A percentile compares a stretch with the other conserved stretches of the same genome.
Evolutionary conservation across 345 rosid species (phyloP).

Genomic region (Cardamine chenopodiifolia): DNA sequence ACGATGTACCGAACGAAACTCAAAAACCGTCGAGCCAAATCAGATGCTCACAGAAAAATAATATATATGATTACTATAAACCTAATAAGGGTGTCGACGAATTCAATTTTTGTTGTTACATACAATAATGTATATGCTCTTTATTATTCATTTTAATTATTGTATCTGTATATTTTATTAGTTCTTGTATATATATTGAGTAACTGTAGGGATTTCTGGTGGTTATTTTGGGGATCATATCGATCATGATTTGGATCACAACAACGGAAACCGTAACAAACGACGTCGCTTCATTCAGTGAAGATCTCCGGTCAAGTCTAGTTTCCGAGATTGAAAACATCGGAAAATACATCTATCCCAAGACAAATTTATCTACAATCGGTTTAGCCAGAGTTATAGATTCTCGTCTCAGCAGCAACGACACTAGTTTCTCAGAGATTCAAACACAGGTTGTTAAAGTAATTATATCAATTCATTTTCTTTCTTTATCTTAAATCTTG

Average conservation of each 20-base stretch:
- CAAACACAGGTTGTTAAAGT: constrained; percentile 31
- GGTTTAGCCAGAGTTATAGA: constrained; percentile 36
- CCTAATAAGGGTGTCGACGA: not conserved
- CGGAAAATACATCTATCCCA: not conserved
- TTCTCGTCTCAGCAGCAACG: constrained; percentile 22
- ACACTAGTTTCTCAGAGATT: constrained; percentile 13
- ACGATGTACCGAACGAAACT: too few species aligned
- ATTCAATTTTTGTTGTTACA: not conserved
- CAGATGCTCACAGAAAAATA: not conserved
- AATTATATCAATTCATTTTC: not conserved
- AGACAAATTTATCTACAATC: not conserved
- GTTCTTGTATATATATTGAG: not conserved
- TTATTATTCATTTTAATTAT: not conserved
- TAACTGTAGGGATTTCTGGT: constrained; percentile 21
- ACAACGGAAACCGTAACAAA: constrained; percentile 16
- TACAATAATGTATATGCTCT: not conserved
- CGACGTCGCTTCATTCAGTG: not conserved
- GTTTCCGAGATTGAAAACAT: constrained; percentile 35
- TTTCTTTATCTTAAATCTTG: not conserved
- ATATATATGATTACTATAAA: not conserved
- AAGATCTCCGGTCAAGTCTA: constrained; percentile 26
- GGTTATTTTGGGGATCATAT: constrained; percentile 16
- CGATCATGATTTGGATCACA: constrained; percentile 23
- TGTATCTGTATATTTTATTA: not conserved
- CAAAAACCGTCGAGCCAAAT: not conserved